Percentiles rank a stretch among this genome's conserved stretches.
Evolutionary conservation across 805 yeast genomes (phyloP).

Genomic region (Scheffersomyces spartinae): DNA sequence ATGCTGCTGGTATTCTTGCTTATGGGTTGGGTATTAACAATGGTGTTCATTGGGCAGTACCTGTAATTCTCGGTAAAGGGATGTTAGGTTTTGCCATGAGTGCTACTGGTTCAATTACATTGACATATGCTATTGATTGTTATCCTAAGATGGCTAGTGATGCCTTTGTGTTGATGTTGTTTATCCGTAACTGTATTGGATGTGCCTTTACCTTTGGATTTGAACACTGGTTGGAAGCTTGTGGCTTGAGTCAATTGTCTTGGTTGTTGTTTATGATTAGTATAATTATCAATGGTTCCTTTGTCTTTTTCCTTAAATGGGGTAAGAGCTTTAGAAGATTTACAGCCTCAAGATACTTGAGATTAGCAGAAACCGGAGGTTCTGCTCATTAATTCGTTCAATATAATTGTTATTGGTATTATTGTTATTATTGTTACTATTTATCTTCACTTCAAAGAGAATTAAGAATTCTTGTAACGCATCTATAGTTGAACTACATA

Average conservation of each 20-base stretch:
- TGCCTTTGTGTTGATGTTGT: slow-evolving; percentile 30
- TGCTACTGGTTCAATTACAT: slow-evolving; percentile 30
- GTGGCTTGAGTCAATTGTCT: slow-evolving; percentile 28
- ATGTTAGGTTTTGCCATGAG: slow-evolving; percentile 36
- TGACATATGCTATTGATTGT: slow-evolving; percentile 34
- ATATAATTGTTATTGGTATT: no score
- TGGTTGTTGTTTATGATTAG: slow-evolving; percentile 37
- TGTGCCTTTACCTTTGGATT: slow-evolving; percentile 35
- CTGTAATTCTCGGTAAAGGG: slow-evolving; percentile 35
- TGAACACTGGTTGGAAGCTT: slow-evolving; percentile 30
- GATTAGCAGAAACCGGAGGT: no score
- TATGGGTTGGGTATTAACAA: slow-evolving; percentile 31
- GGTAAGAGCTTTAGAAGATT: slow-evolving; percentile 30
- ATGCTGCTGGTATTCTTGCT: slow-evolving; percentile 33
- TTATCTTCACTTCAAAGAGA: no score
- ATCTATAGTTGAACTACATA: no score
- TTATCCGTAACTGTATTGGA: slow-evolving; percentile 36
- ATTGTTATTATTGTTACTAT: no score
- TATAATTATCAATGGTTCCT: slow-evolving; percentile 29
- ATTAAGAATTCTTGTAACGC: no score
- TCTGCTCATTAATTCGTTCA: no score
- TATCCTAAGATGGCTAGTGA: slow-evolving; percentile 35
- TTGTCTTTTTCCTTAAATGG: slow-evolving; percentile 25
- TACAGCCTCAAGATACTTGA: no score
- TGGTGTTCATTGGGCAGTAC: slow-evolving; percentile 28